Evolutionary conservation across 148 eudicot genomes (phyloP), one percentile per base, ranked within the genome.

Genomic region (Polygonum aviculare): DNA sequence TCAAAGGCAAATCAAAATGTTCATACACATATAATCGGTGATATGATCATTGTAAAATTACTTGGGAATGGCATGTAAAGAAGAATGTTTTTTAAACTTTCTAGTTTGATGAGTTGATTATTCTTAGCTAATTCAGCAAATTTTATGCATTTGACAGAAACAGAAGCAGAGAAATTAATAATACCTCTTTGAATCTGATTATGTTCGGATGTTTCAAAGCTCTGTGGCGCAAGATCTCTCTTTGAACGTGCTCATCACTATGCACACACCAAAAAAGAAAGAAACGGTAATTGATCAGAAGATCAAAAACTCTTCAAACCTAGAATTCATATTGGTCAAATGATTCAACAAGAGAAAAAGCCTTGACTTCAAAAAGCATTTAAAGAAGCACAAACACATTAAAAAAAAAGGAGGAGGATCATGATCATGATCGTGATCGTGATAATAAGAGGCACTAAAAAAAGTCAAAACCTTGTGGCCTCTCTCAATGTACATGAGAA

Each of bases 241-340:
- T 83, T 72, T 89, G 88, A 38, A 89, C 96, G 83, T 89, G 86
- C 70, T 89, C 96, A 83, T 91, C 96, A 84, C 89, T 91, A 93
- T 91, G 80, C 67, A 48, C 36, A 77, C 12, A 35, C 7, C 45
- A 74, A 2, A 52, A 55, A 15, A 1, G 31, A 26, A 26, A 26
- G 31, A 22, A 11, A 15, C 59, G n/a, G 2, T 22, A 72, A 36
- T 36, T 40, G 35, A 69, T 62, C 39, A 62, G 12, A 12, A 12
- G 3, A 49, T 2, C 4, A 57, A 57, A 26, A 21, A 57, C 36
- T 12, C 65, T 21, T 1, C 3, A 4, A 59, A 59, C 65, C 65
- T 35, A 59, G 4, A 26, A 60, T 67, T 65, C 41, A 33, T 11
- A 67, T 67, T 67, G 33, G 69, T 18, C 45, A 69, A 21, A 39